Evolutionary conservation across 352 stramenopile genomes (phyloP).

Genomic region (Phytophthora hybrid): DNA sequence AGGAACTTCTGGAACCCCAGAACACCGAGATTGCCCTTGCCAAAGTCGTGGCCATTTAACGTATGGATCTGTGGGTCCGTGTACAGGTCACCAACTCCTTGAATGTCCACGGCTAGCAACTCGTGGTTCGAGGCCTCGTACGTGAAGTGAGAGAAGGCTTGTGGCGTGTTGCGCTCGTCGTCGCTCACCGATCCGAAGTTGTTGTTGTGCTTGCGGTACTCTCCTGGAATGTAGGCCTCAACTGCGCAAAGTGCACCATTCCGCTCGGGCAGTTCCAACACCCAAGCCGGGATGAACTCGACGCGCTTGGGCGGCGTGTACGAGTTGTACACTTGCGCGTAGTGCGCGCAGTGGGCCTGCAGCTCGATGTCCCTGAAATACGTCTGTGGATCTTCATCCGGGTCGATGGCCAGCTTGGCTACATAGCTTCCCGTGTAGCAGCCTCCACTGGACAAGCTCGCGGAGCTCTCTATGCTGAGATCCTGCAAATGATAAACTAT

Average conservation of each 20-base stretch:
- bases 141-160: slow-evolving; percentile 95
- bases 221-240: slow-evolving; percentile 82
- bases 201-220: slow-evolving; percentile 92
- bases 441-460: slow-evolving; percentile 34
- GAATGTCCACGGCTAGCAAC: slow-evolving; percentile 94
- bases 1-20: slow-evolving; percentile 90
- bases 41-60: slow-evolving; percentile 88
- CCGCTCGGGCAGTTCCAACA: slow-evolving; percentile 80
- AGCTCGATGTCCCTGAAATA: slow-evolving; percentile 92
- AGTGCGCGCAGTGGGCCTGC: slow-evolving; percentile 87
- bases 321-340: slow-evolving; percentile 88
- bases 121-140: slow-evolving; percentile 94
- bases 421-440: slow-evolving; percentile 68
- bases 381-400: slow-evolving; percentile 87
- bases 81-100: slow-evolving; percentile 96
- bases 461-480: slow-evolving; percentile 40
- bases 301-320: slow-evolving; percentile 85
- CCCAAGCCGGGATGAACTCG: slow-evolving; percentile 85
- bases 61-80: slow-evolving; percentile 95
- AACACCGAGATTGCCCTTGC: slow-evolving; percentile 87
- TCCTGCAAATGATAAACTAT: slow-evolving; percentile 87
- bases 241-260: slow-evolving; percentile 79
- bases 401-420: slow-evolving; percentile 89
- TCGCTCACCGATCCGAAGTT: slow-evolving; percentile 89
- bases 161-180: slow-evolving; percentile 85